A percentile compares a stretch with the other conserved stretches of the same genome.
These are phyloP conservation scores for Saccharum hybrid DNA, from an alignment of 202 grass and related monocot species.

Conservation along the genomic window DNA sequence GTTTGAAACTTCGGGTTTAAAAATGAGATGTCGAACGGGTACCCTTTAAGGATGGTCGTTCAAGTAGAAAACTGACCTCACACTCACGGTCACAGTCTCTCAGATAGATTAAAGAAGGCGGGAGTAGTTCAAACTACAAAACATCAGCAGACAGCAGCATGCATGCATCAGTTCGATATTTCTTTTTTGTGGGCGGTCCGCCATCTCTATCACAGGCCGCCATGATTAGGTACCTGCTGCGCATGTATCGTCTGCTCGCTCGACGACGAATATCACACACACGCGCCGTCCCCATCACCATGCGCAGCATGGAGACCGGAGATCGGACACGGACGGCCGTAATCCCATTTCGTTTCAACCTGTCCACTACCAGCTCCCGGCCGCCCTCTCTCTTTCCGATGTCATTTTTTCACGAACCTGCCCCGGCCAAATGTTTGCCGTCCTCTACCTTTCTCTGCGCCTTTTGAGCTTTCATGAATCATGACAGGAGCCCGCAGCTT, in stretches of 20 bases:
- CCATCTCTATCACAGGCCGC: not conserved
- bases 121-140: conserved; percentile 6
- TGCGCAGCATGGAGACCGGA: not conserved
- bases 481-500: not conserved
- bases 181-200: not conserved
- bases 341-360: no score
- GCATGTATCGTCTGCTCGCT: not conserved
- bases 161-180: not conserved
- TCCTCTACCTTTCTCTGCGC: not conserved
- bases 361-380: not conserved
- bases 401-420: not conserved
- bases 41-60: not conserved
- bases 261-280: not conserved
- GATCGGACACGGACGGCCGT: not conserved
- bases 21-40: not conserved
- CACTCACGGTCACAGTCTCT: not conserved
- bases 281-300: not conserved
- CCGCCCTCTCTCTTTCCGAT: not conserved
- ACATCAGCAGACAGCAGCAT: not conserved
- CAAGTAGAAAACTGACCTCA: conserved; percentile 11
- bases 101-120: not conserved
- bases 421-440: not conserved
- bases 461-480: not conserved
- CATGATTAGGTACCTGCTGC: not conserved
- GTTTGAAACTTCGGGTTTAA: not conserved